Evolutionary conservation across 1,139 yeast species (phyloP), one percentile per base, ranked within the genome.

Genomic region (Debaryomyces robertsiae): DNA sequence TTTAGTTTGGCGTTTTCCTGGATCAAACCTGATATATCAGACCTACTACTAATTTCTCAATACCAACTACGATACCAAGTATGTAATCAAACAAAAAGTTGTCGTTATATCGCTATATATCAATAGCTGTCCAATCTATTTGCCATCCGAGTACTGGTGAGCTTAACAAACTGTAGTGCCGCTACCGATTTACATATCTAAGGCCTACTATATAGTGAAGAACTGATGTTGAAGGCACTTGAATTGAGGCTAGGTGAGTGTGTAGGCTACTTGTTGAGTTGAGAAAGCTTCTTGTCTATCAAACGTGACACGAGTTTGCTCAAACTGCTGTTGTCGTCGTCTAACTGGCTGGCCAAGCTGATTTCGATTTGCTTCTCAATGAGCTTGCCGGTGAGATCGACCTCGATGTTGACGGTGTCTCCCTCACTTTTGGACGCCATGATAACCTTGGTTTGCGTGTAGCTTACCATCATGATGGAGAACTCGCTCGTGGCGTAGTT

Each of bases 351-450:
- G 38, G 72, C 70, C 48, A 84, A 64, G 40, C 73, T 74, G 34
- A 75, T 48, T 41, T 74, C 77, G 38, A 93, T 84, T 64, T 91
- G 98, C 62, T 87, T 82, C 57, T 88, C 97, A 46, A 93, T 81
- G 48, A 91, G 75, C 64, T 93, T 93, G 16, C 98, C 98, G 38
- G 94, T 86, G 40, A 91, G 71, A 61, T 93, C 98, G 17, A 93
- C 98, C 65, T 93, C 98, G 39, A 94, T 82, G 55, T 93, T 94
- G 33, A 93, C 95, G 16, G 60, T 52, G 30, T 77, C 85, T 1
- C 89, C 91, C 2, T 77, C 57, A 3, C 62, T 46, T 58, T 89
- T 91, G 44, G 58, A 51, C 7, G 96, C 84, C 65, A 90, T 67
- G 3, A 85, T 74, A 25, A 93, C 96, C 61, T 82, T 83, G 13